Conservation (phyloP, 2,329 filamentous ascomycete genomes). For the Penicillium sp. region DNA sequence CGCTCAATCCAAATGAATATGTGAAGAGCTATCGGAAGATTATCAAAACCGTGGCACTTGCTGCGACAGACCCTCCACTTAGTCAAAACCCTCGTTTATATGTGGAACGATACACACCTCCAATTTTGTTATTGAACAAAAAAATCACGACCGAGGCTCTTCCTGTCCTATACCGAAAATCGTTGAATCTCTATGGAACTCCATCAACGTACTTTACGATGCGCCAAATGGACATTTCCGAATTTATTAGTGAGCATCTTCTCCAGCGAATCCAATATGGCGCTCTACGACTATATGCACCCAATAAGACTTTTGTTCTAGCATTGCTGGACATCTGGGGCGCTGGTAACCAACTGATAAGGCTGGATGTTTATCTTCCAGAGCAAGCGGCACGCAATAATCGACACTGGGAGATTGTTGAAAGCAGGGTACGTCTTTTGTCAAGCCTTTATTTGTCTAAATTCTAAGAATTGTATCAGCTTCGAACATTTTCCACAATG, state of each 20-base stretch:
- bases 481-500: background rate
- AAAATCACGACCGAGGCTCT: background rate
- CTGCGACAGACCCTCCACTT: background rate
- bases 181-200: background rate
- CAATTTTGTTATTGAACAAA: background rate
- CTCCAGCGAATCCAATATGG: background rate
- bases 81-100: background rate
- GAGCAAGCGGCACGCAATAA: background rate
- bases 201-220: background rate
- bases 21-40: background rate
- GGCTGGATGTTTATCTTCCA: background rate
- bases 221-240: background rate
- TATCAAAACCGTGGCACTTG: background rate
- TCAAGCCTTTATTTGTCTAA: too few species aligned
- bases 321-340: background rate
- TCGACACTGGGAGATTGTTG: background rate
- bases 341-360: background rate
- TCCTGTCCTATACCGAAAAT: background rate
- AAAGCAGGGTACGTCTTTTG: background rate
- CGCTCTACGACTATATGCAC: background rate
- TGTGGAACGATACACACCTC: background rate
- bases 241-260: background rate
- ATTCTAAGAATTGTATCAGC: background rate
- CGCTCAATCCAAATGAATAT: background rate
- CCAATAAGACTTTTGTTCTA: background rate